A percentile compares a stretch with the other conserved stretches of the same genome.
phyloP scores from a whole-genome alignment of 2,329 filamentous ascomycete species.

The Phyllosticta citribraziliensis region DNA sequence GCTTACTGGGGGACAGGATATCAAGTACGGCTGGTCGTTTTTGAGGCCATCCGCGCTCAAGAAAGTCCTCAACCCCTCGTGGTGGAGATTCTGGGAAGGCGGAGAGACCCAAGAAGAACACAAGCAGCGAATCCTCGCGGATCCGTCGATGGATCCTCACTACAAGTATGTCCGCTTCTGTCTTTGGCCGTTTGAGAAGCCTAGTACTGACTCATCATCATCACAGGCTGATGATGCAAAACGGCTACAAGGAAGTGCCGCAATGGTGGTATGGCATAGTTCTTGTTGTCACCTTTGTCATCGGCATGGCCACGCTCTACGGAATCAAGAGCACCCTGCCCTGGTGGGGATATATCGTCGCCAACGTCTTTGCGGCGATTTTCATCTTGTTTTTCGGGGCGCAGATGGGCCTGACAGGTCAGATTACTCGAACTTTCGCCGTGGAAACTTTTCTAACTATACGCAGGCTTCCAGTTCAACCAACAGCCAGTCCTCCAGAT shows the following conservation, averaged over 20 bases:
- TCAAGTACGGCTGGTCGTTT: conserved; percentile 29
- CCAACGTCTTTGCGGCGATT: conserved; percentile 15
- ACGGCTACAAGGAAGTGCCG: background rate
- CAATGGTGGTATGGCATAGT: conserved; percentile 22
- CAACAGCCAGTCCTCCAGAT: conserved; percentile 14
- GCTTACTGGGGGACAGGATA: conserved; percentile 15
- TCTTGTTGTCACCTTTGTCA: conserved; percentile 15
- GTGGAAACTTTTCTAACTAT: background rate
- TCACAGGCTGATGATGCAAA: background rate
- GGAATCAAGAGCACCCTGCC: conserved; percentile 20
- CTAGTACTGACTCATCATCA: conserved; percentile 14
- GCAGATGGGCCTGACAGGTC: conserved; percentile 16
- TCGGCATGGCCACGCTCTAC: conserved; percentile 20
- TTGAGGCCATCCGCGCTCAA: conserved; percentile 16
- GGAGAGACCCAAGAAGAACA: conserved; percentile 15
- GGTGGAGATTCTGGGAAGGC: conserved; percentile 17
- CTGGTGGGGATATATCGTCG: conserved; percentile 24
- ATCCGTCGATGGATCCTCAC: conserved; percentile 21
- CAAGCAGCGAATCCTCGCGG: conserved; percentile 14
- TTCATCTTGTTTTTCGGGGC: conserved; percentile 20
- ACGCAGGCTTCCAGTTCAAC: conserved; percentile 9
- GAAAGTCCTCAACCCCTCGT: conserved; percentile 11
- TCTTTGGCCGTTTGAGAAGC: conserved; percentile 12
- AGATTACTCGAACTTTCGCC: background rate
- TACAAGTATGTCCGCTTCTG: conserved; percentile 20